phyloP scores from a whole-genome alignment of 305 asterid genomes.

The Fraxinus velutina region DNA sequence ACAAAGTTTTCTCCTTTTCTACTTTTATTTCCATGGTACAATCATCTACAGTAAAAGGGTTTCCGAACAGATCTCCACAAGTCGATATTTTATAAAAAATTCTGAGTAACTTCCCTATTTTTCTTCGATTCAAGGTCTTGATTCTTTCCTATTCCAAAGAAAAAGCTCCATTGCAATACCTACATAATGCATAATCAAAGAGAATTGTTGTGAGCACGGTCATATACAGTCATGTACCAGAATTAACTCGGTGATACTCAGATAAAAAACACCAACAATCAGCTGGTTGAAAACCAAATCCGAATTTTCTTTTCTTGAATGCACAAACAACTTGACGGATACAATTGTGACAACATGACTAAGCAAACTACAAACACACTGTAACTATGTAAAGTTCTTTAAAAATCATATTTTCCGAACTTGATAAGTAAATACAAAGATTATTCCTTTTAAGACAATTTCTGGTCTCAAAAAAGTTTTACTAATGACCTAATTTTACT shows the following conservation, averaged over 20 bases:
- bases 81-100: background rate
- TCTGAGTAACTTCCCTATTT: background rate
- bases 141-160: constrained; percentile 43
- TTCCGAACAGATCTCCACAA: constrained; percentile 4
- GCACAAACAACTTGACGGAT: background rate
- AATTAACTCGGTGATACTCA: background rate
- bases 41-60: constrained; percentile 1
- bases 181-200: constrained; percentile 27
- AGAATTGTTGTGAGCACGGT: background rate
- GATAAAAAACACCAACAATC: background rate
- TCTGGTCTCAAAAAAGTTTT: background rate
- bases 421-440: background rate
- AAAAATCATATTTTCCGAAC: background rate
- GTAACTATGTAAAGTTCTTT: background rate
- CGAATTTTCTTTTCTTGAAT: constrained; percentile 7
- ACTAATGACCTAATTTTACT: background rate
- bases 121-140: background rate
- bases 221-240: background rate
- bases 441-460: background rate
- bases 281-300: background rate
- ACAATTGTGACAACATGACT: background rate
- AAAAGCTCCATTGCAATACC: constrained; percentile 79
- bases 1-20: background rate
- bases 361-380: background rate
- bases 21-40: background rate